These are phyloP conservation scores for Ophiostoma quercus DNA, from an alignment of 2,329 filamentous ascomycete species.

Conservation along the genomic window DNA sequence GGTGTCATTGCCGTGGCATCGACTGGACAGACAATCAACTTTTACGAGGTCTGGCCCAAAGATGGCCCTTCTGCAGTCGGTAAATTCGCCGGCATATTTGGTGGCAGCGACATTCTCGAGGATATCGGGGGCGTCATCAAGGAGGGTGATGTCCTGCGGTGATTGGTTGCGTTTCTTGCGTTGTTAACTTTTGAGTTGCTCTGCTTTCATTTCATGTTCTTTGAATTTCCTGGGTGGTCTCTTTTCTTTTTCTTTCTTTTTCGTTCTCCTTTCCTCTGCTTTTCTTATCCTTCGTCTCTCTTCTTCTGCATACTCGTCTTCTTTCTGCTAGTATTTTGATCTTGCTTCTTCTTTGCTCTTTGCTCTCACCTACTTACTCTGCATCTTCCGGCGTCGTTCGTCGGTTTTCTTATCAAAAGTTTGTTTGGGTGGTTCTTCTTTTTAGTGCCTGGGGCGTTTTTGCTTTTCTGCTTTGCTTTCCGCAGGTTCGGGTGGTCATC, in stretches of 20 bases:
- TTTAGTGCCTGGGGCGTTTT: background rate
- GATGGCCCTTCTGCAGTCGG: constrained; percentile 49
- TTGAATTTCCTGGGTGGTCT: background rate
- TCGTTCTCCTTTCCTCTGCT: background rate
- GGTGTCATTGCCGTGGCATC: constrained; percentile 87
- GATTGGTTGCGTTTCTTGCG: constrained; percentile 30
- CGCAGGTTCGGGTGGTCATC: background rate
- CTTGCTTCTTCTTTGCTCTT: background rate
- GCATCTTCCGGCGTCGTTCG: background rate
- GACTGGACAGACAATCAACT: constrained; percentile 88
- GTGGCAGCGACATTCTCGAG: constrained; percentile 81
- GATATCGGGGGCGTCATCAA: constrained; percentile 73
- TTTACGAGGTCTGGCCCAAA: constrained; percentile 88
- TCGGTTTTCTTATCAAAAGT: background rate
- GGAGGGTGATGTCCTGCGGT: constrained; percentile 66
- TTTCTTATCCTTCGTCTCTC: background rate
- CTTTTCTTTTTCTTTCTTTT: background rate
- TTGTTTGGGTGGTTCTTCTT: background rate
- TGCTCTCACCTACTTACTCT: background rate
- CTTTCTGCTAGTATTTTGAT: background rate
- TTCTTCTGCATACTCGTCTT: background rate
- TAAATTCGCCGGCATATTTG: constrained; percentile 56
- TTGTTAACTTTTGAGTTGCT: background rate
- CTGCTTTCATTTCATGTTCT: background rate
- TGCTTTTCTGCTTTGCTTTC: background rate